A percentile compares a stretch with the other conserved stretches of the same genome.
phyloP scores from a whole-genome alignment of 2,329 filamentous ascomycete species.

The Colletotrichum spinosum region DNA sequence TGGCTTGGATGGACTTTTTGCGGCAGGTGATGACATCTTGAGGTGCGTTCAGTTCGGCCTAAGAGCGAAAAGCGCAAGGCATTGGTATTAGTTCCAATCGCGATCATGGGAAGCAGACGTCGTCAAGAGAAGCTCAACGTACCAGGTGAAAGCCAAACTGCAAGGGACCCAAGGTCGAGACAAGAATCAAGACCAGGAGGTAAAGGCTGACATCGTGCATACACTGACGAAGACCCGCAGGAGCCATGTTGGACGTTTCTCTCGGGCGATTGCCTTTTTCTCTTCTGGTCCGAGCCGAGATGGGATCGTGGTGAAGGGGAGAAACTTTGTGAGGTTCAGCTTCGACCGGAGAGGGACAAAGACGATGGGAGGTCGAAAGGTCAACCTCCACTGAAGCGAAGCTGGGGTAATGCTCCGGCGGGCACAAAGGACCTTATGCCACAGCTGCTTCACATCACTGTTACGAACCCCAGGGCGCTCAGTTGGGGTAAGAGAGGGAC shows the following conservation, averaged over 20 bases:
- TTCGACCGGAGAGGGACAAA: not conserved
- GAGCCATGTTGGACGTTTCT: conserved; percentile 45
- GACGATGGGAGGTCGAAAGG: conserved; percentile 7
- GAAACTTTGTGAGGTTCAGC: not conserved
- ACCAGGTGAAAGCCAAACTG: conserved; percentile 97
- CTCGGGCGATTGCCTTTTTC: conserved; percentile 14
- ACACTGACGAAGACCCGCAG: conserved; percentile 52
- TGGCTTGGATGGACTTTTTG: conserved; percentile 57
- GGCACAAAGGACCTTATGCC: conserved; percentile 15
- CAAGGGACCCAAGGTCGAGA: conserved; percentile 86
- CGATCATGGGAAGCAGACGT: not conserved
- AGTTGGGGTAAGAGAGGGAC: too few species aligned
- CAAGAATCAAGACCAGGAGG: conserved; percentile 79
- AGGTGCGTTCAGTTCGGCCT: conserved; percentile 96
- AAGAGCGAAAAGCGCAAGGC: conserved; percentile 10
- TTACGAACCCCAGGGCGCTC: conserved; percentile 3
- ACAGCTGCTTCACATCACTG: conserved; percentile 22
- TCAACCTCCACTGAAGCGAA: conserved; percentile 22
- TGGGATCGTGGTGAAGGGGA: not conserved
- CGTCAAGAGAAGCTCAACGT: conserved; percentile 44
- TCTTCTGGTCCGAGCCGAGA: not conserved
- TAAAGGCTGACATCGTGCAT: conserved; percentile 74
- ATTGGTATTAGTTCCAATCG: conserved; percentile 5
- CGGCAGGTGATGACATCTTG: conserved; percentile 93
- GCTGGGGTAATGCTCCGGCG: conserved; percentile 12